A percentile compares a stretch with the other conserved stretches of the same genome.
These are phyloP conservation scores for Populus alba DNA, from an alignment of 345 rosid genomes.

Conservation along the genomic window DNA sequence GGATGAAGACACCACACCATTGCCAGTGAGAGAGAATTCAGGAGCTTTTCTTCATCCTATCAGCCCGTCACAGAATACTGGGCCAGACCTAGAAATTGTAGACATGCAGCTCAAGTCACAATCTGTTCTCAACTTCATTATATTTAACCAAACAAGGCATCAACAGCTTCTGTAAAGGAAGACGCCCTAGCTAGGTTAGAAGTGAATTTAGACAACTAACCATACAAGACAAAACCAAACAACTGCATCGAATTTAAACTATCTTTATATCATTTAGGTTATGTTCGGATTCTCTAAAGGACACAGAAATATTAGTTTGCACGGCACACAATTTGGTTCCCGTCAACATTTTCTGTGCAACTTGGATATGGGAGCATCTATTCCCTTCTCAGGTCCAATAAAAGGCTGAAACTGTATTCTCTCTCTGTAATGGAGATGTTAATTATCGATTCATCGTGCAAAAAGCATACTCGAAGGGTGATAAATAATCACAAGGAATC, in stretches of 20 bases:
- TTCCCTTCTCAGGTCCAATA: neutral
- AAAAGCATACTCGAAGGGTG: conserved; percentile 2
- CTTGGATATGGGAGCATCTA: conserved; percentile 5
- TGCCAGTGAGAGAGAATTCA: too few species aligned
- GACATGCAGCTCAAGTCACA: too few species aligned
- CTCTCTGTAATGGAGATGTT: neutral
- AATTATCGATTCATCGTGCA: neutral
- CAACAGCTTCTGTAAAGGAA: too few species aligned
- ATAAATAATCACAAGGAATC: neutral
- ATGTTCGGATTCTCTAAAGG: neutral
- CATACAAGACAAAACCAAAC: neutral
- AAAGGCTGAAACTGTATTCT: neutral
- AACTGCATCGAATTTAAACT: neutral
- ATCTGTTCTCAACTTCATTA: too few species aligned
- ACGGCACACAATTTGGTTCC: neutral
- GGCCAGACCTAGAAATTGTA: too few species aligned
- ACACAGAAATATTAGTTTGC: neutral
- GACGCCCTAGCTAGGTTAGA: neutral
- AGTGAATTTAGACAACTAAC: neutral
- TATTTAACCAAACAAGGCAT: too few species aligned
- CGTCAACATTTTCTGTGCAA: neutral
- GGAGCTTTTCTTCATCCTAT: too few species aligned
- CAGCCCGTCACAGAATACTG: too few species aligned
- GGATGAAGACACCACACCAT: too few species aligned
- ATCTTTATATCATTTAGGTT: neutral